Conservation (phyloP, 192 early-diverging fungal genomes). For the Coemansia sp. region DNA sequence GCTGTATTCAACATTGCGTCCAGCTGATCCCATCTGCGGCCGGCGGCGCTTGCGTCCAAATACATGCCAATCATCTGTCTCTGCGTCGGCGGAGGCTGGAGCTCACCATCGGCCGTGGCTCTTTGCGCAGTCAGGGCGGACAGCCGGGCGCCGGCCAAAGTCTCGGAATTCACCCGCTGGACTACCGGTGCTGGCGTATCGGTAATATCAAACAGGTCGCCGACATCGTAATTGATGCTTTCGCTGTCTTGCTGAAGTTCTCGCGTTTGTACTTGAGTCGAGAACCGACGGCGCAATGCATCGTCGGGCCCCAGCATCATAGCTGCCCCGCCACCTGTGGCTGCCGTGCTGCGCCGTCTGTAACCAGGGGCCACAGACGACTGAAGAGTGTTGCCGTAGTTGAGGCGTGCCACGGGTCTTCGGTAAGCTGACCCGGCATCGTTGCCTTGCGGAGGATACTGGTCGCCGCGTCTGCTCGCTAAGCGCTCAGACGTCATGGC, state of each 20-base stretch:
- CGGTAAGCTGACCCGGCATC: not conserved
- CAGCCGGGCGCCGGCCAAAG: slow-evolving; percentile 26
- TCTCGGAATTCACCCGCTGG: slow-evolving; percentile 21
- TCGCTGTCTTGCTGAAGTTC: slow-evolving; percentile 14
- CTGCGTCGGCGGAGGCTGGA: slow-evolving; percentile 48
- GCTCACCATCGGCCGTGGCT: slow-evolving; percentile 24
- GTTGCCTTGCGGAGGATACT: not conserved
- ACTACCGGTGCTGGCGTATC: slow-evolving; percentile 19
- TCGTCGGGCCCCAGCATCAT: slow-evolving; percentile 7
- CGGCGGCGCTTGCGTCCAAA: slow-evolving; percentile 53
- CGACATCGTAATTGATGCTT: slow-evolving; percentile 46
- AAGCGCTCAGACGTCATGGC: slow-evolving; percentile 1
- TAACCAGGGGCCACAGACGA: slow-evolving; percentile 18
- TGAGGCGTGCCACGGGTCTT: slow-evolving; percentile 20
- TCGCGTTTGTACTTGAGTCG: slow-evolving; percentile 7
- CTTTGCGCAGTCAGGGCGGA: slow-evolving; percentile 41
- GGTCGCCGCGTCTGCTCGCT: not conserved
- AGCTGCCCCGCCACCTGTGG: slow-evolving; percentile 3
- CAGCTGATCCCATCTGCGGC: slow-evolving; percentile 63
- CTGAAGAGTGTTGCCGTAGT: slow-evolving; percentile 46
- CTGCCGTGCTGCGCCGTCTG: slow-evolving; percentile 41
- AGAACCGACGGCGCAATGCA: slow-evolving; percentile 3
- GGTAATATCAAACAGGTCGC: slow-evolving; percentile 39
- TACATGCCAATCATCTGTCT: slow-evolving; percentile 57
- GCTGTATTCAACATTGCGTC: slow-evolving; percentile 56